Conservation (phyloP, 2,329 filamentous ascomycete species). For the Fusarium sp. region DNA sequence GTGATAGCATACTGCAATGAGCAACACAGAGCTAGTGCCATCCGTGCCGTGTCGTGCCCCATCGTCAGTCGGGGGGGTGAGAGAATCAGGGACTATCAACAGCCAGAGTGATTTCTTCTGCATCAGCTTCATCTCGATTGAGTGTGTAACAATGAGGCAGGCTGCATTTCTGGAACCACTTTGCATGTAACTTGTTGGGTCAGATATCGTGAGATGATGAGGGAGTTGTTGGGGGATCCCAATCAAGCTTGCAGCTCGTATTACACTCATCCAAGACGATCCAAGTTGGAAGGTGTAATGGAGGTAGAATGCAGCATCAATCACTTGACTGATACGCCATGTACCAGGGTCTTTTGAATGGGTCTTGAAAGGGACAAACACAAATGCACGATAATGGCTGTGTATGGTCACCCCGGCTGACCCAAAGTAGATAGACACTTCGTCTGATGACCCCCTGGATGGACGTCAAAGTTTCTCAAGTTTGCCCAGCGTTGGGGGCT, state of each 20-base stretch:
- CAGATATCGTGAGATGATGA: conserved; percentile 13
- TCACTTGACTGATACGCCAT: conserved; percentile 47
- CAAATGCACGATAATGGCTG: conserved; percentile 32
- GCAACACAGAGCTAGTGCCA: conserved; percentile 11
- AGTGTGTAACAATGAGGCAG: conserved; percentile 9
- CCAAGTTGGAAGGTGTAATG: conserved; percentile 34
- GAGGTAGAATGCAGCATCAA: conserved; percentile 32
- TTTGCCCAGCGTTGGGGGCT: conserved; percentile 11
- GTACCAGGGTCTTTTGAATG: conserved; percentile 40
- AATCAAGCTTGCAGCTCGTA: conserved; percentile 34
- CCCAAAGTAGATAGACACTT: conserved; percentile 8
- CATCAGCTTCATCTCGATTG: conserved; percentile 26
- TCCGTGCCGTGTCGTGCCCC: conserved; percentile 24
- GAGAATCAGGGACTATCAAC: conserved; percentile 8
- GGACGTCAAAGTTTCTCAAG: conserved; percentile 11
- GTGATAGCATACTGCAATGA: conserved; percentile 9
- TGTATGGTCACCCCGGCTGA: conserved; percentile 19
- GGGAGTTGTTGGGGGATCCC: conserved; percentile 26
- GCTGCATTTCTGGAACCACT: conserved; percentile 26
- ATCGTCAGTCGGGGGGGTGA: conserved; percentile 16
- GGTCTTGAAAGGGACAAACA: conserved; percentile 20
- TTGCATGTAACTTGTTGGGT: conserved; percentile 41
- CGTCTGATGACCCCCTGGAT: not conserved
- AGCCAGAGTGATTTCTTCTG: conserved; percentile 16
- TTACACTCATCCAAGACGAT: conserved; percentile 15